phyloP scores from a whole-genome alignment of 192 early-diverging fungal species.

The Podila epigama region DNA sequence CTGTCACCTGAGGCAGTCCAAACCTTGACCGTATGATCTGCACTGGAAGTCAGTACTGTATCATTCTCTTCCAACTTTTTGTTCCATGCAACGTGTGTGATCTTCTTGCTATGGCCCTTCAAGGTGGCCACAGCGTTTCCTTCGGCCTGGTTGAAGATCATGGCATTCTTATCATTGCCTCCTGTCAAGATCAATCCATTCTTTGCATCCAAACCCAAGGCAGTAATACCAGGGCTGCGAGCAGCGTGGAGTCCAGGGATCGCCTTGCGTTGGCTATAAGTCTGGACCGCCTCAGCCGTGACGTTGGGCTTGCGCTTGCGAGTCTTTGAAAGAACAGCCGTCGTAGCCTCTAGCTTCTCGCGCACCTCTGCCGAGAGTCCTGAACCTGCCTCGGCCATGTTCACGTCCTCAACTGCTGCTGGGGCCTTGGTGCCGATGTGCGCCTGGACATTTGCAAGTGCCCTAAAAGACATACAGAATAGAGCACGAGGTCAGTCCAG shows the following conservation, averaged over 20 bases:
- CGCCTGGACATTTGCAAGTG: slow-evolving; percentile 65
- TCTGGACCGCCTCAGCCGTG: slow-evolving; percentile 73
- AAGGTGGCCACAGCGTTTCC: slow-evolving; percentile 71
- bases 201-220: slow-evolving; percentile 62
- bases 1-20: slow-evolving; percentile 63
- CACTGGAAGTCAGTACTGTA: slow-evolving; percentile 74
- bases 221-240: slow-evolving; percentile 72
- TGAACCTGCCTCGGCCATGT: slow-evolving; percentile 61
- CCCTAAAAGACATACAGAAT: slow-evolving; percentile 39
- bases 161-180: slow-evolving; percentile 79
- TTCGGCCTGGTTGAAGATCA: slow-evolving; percentile 70
- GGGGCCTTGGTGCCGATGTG: slow-evolving; percentile 61
- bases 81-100: slow-evolving; percentile 76
- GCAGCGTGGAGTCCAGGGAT: slow-evolving; percentile 75
- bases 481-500: not conserved
- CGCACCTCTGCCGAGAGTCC: slow-evolving; percentile 55
- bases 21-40: slow-evolving; percentile 84
- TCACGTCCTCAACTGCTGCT: slow-evolving; percentile 25
- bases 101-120: slow-evolving; percentile 87
- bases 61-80: slow-evolving; percentile 57
- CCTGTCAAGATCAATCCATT: slow-evolving; percentile 78
- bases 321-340: slow-evolving; percentile 41
- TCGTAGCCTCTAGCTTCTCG: slow-evolving; percentile 61
- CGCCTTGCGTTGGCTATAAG: slow-evolving; percentile 56
- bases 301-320: slow-evolving; percentile 83